Conservation (phyloP, 768 basidiomycete species). For the Lentinula raphanica region DNA sequence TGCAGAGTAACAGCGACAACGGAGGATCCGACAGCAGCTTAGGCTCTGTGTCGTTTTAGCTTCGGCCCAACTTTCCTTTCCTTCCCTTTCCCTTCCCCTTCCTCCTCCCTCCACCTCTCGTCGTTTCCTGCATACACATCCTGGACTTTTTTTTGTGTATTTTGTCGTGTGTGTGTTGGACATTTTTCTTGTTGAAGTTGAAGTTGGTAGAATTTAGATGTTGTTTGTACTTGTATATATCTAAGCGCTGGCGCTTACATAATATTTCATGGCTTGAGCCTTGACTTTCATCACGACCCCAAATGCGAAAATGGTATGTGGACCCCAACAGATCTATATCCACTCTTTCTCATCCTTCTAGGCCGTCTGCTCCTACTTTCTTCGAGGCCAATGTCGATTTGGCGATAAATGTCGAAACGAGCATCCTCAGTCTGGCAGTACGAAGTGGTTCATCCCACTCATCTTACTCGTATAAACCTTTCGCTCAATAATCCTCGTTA, state of each 20-base stretch:
- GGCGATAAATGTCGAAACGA: conserved; percentile 63
- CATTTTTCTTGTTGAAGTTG: not conserved
- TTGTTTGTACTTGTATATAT: not conserved
- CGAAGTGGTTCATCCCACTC: conserved; percentile 27
- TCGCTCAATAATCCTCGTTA: no score
- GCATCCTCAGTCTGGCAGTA: conserved; percentile 58
- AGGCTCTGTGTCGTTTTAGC: no score
- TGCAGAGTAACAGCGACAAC: no score
- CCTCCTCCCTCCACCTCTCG: no score
- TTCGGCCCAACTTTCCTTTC: no score
- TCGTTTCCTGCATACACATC: not conserved
- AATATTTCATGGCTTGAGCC: not conserved
- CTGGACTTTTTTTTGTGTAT: not conserved
- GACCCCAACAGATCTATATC: no score
- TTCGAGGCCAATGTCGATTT: conserved; percentile 62
- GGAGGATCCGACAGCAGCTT: no score
- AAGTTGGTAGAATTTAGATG: no score
- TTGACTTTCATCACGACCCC: not conserved
- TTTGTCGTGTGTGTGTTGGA: not conserved
- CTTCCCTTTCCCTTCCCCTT: no score
- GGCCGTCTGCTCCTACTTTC: conserved; percentile 58
- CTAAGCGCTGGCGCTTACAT: not conserved
- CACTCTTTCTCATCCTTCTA: conserved; percentile 22
- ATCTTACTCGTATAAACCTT: no score
- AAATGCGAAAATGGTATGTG: no score